phyloP scores from a whole-genome alignment of 164 flowering plant genomes.

The Warburgia ugandensis region DNA sequence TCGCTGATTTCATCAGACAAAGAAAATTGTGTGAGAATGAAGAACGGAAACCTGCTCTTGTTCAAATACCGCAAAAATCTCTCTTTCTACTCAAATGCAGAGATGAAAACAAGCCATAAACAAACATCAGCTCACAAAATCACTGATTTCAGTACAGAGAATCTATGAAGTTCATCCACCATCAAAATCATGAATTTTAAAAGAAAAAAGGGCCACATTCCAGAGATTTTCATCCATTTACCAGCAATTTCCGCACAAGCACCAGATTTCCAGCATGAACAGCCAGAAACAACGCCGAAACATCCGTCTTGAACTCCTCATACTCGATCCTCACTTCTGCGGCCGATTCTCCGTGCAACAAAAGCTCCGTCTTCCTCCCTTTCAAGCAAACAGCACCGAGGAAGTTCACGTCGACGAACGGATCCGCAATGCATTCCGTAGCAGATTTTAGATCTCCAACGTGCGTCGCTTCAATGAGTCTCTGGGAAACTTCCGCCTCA shows the following conservation, averaged over 20 bases:
- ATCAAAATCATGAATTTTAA: neutral
- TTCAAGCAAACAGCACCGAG: slow-evolving; percentile 63
- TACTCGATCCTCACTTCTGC: slow-evolving; percentile 51
- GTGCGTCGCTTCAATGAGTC: slow-evolving; percentile 56
- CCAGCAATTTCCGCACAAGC: slow-evolving; percentile 72
- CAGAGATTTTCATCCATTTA: no score
- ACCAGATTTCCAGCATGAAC: slow-evolving; percentile 59
- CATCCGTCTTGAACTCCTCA: slow-evolving; percentile 87
- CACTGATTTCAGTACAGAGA: no score
- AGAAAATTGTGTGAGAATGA: no score
- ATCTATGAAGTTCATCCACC: neutral
- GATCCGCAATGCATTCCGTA: slow-evolving; percentile 46
- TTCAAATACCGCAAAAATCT: no score
- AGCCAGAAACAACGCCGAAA: slow-evolving; percentile 75
- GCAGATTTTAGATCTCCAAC: slow-evolving; percentile 52
- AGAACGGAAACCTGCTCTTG: no score
- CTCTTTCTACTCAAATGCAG: no score
- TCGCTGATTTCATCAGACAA: no score
- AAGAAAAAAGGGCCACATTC: neutral
- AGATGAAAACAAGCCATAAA: no score
- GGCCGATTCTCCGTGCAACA: slow-evolving; percentile 51
- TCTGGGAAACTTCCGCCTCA: slow-evolving; percentile 70
- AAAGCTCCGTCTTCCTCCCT: slow-evolving; percentile 50
- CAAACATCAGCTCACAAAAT: no score
- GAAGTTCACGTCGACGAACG: slow-evolving; percentile 73